Conservation (phyloP, 2,329 filamentous ascomycete species). For the Cadophora luteo-olivacea region DNA sequence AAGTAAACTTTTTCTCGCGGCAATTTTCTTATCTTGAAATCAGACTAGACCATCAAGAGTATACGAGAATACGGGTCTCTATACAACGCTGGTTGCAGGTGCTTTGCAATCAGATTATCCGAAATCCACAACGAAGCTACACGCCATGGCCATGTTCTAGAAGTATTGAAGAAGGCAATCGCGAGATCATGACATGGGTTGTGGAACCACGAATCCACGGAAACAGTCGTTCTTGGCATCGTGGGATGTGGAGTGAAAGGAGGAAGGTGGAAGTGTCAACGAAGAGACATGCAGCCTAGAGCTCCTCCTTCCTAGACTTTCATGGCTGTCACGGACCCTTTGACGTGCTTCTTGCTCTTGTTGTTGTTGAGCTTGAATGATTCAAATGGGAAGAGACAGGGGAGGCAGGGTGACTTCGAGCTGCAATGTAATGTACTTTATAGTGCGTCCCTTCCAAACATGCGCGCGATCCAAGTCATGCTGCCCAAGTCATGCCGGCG, state of each 20-base stretch:
- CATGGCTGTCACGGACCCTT: conserved; percentile 16
- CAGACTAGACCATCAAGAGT: background rate
- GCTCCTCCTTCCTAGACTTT: background rate
- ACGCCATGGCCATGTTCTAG: conserved; percentile 8
- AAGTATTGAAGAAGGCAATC: background rate
- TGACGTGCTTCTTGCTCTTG: conserved; percentile 2
- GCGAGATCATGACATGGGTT: background rate
- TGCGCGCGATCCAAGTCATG: conserved; percentile 11
- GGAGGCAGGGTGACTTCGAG: conserved; percentile 5
- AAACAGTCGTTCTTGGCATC: background rate
- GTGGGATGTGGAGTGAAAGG: conserved; percentile 5
- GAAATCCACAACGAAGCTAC: conserved; percentile 1
- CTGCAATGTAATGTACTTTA: conserved; percentile 12
- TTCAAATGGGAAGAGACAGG: background rate
- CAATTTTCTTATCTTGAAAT: conserved; percentile 8
- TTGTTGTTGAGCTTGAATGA: background rate
- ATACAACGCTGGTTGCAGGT: background rate
- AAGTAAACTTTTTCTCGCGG: background rate
- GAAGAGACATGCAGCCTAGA: background rate
- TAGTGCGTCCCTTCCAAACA: conserved; percentile 2
- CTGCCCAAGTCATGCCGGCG: conserved; percentile 16
- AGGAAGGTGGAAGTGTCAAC: background rate
- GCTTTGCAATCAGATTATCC: background rate
- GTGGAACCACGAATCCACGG: conserved; percentile 2
- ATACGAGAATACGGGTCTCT: background rate